A percentile compares a stretch with the other conserved stretches of the same genome.
These are phyloP conservation scores for Beta macrorhiza DNA, from an alignment of 179 eudicot genomes.

Conservation along the genomic window DNA sequence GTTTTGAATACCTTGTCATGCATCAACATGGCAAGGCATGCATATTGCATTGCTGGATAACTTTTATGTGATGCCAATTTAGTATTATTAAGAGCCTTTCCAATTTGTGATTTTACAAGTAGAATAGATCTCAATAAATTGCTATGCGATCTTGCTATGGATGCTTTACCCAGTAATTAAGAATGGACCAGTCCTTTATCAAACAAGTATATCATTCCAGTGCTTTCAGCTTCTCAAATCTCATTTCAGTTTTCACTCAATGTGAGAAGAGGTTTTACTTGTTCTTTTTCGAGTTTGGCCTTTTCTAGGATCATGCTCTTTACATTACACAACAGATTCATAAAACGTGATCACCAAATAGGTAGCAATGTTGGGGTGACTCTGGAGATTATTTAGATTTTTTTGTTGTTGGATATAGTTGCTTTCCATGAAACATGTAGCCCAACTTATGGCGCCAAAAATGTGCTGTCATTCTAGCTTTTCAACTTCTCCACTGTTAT, in stretches of 20 bases:
- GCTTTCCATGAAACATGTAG: neutral
- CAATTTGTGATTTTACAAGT: neutral
- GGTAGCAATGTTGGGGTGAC: neutral
- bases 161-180: conserved; percentile 2
- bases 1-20: neutral
- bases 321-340: neutral
- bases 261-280: neutral
- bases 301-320: neutral
- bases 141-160: neutral
- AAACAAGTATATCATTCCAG: neutral
- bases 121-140: neutral
- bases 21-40: neutral
- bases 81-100: neutral
- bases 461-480: neutral
- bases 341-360: neutral
- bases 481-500: neutral
- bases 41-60: neutral
- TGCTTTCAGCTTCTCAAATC: neutral
- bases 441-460: neutral
- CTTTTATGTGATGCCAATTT: neutral
- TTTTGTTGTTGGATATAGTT: neutral
- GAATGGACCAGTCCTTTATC: neutral
- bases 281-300: neutral
- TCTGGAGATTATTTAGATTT: neutral
- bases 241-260: neutral